Evolutionary conservation across 202 grass and related monocot species (phyloP), one percentile per base, ranked within the genome.

Genomic region (Carex arenaria): DNA sequence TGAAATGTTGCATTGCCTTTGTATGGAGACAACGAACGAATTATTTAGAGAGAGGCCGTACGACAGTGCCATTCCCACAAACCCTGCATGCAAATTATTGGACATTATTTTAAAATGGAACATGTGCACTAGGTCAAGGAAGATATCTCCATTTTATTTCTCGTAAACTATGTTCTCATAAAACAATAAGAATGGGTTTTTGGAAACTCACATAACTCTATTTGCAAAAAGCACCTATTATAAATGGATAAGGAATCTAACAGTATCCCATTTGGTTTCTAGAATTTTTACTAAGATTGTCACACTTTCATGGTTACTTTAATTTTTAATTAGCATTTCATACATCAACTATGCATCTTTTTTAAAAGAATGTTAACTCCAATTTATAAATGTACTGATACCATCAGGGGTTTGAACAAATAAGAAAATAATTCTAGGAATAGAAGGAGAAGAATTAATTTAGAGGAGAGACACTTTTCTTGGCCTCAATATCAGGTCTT

Each of bases 21-120:
- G 87, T 64, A 98, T 95, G 38, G 89, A 98, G 63, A 47, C 84
- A 67, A 94, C 87, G 66, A 98, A 84, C 3, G 95, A 93, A 17
- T 70, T 89, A 82, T 98, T 98, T 70, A 98, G 72, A 51, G 95
- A 92, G 62, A 98, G 90, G 22, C 95, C 95, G 86, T 98, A 95
- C 20, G 95, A 95, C 57, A 98, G 81, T 40, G 90, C 95, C 92
- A 98, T 92, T 77, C 95, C 92, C 23, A 98, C 86, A 91, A 95
- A 98, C 52, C 92, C 94, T 97, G 89, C 65, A 60, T 55, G 10
- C 2, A 81, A 60, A 81, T n/a, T 6, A 38, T 38, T 78, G 53
- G 4, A 64, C 62, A 38, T 59, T 47, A 68, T 5, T 71, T 72
- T 47, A 49, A 23, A 72, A 72, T 72, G 9, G 18, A 72, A 47